These are phyloP conservation scores for Gremmenia infestans DNA, from an alignment of 2,329 filamentous ascomycete genomes.

Conservation along the genomic window DNA sequence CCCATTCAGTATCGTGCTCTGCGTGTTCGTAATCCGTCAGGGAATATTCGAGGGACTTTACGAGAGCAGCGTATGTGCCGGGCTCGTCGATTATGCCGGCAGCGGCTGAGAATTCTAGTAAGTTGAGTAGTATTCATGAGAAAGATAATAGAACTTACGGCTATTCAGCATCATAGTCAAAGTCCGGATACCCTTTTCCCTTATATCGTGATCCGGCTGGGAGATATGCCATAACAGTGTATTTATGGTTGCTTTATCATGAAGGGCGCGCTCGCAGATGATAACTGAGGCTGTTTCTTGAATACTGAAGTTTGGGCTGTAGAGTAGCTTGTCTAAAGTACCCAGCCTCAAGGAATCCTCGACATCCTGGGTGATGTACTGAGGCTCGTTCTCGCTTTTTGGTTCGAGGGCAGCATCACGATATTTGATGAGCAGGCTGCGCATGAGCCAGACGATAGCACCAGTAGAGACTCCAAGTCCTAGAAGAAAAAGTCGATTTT, in stretches of 20 bases:
- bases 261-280: conserved; percentile 51
- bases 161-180: conserved; percentile 51
- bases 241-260: conserved; percentile 50
- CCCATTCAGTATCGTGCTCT: conserved; percentile 51
- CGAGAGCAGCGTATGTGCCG: conserved; percentile 42
- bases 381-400: conserved; percentile 58
- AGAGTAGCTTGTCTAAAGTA: conserved; percentile 63
- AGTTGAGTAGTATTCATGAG: conserved; percentile 20
- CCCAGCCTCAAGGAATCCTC: conserved; percentile 64
- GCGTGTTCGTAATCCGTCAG: conserved; percentile 46
- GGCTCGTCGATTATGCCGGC: conserved; percentile 25
- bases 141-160: conserved; percentile 29
- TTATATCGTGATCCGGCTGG: conserved; percentile 51
- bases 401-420: conserved; percentile 63
- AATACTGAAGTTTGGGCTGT: conserved; percentile 68
- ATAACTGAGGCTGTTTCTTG: conserved; percentile 62
- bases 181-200: conserved; percentile 51
- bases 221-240: conserved; percentile 54
- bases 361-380: conserved; percentile 70
- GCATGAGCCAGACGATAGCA: conserved; percentile 52
- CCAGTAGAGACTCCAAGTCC: conserved; percentile 48
- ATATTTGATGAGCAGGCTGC: conserved; percentile 52
- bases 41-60: conserved; percentile 55
- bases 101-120: conserved; percentile 16
- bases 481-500: conserved; percentile 26